phyloP scores from a whole-genome alignment of 352 stramenopile species.

The Phytophthora melonis region DNA sequence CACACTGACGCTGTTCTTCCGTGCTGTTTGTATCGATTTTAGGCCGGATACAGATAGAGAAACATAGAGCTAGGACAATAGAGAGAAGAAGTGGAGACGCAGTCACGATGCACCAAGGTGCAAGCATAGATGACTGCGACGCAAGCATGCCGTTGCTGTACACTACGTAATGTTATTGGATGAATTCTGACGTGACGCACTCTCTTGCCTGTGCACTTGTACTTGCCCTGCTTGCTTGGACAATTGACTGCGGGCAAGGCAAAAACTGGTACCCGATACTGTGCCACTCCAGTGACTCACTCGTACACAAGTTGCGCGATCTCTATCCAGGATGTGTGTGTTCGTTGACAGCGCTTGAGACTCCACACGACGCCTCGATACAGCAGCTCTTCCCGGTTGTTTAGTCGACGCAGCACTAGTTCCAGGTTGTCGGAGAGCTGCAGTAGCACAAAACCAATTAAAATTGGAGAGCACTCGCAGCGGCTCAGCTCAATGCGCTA shows the following conservation, averaged over 20 bases:
- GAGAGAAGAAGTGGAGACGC: constrained; percentile 25
- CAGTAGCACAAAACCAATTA: neutral
- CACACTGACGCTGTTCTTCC: constrained; percentile 25
- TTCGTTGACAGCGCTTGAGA: constrained; percentile 53
- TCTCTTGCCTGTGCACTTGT: constrained; percentile 12
- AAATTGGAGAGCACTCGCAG: neutral
- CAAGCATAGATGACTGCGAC: constrained; percentile 15
- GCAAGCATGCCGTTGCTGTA: constrained; percentile 32
- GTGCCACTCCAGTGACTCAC: constrained; percentile 21
- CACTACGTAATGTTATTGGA: constrained; percentile 45
- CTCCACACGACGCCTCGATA: constrained; percentile 76
- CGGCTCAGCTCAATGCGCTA: neutral
- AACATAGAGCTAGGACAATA: constrained; percentile 40
- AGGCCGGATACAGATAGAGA: constrained; percentile 35
- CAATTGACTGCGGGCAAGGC: constrained; percentile 7
- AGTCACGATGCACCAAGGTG: constrained; percentile 3
- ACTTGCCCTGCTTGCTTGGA: constrained; percentile 15
- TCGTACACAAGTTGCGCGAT: constrained; percentile 76
- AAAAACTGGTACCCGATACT: constrained; percentile 11
- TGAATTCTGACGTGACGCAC: constrained; percentile 27
- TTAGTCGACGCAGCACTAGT: constrained; percentile 66
- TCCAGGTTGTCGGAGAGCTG: constrained; percentile 75
- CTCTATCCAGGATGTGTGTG: constrained; percentile 76
- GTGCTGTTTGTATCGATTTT: constrained; percentile 22
- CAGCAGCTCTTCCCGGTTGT: constrained; percentile 76